Evolutionary conservation across 495 filamentous ascomycete species (phyloP), one percentile per base, ranked within the genome.

Genomic region (Trichocladium uniseriatum): DNA sequence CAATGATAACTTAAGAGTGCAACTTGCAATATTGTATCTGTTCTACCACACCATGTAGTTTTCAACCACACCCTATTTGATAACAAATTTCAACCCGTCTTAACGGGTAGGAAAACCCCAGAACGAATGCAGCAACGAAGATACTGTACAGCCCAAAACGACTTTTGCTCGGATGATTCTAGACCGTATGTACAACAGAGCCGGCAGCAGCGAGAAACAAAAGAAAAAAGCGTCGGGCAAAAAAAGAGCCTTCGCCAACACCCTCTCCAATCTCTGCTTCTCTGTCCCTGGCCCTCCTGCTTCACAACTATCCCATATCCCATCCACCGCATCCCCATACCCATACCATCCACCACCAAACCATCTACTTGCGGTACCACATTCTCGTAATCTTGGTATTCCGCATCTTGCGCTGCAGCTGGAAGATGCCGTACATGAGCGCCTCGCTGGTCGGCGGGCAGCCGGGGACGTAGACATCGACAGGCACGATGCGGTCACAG

Each of bases 401-500:
- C 60, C 84, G 68, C 78, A 88, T 87, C 79, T 92, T 94, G 71
- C 85, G 83, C 75, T 92, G 86, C 51, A 92, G 68, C 65, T 86
- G 83, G 62, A 91, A 86, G 55, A 90, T 82, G 21, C 87, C 89
- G 63, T 91, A 87, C 79, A 94, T 84, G 45, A 95, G 72, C 18
- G 88, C 89, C 70, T 95, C 89, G 47, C 77, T 76, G 10, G 89
- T 94, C 1, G 89, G 89, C 41, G 89, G 89, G 72, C 89, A 95
- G 44, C 90, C 90, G 22, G 89, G 89, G 7, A 95, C 87, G 69
- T 94, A 95, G 34, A 95, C 78, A 70, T 95, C 89, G 36, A 95
- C 89, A 15, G 89, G 89, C 32, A 95, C 87, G 60, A 95, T 86
- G 34, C 89, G 75, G 68, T 95, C 89, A 58, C 89, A 92, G 21